Percentiles rank a stretch among this genome's conserved stretches.
These are phyloP conservation scores for Iberis amara DNA, from an alignment of 441 rosid species.

Conservation along the genomic window DNA sequence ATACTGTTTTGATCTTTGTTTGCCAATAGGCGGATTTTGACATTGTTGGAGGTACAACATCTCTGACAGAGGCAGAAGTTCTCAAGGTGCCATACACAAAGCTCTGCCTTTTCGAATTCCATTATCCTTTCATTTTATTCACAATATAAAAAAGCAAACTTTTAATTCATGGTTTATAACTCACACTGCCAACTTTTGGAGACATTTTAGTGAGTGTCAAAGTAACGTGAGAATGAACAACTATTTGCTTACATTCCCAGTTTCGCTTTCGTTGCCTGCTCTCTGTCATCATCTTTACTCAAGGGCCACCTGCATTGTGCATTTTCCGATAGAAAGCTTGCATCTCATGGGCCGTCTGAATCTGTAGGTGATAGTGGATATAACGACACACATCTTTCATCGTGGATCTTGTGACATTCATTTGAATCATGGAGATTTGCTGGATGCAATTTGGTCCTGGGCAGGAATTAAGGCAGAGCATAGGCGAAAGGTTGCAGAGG, in stretches of 20 bases:
- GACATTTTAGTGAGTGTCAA: conserved; percentile 4
- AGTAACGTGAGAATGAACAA: neutral
- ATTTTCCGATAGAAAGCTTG: conserved; percentile 6
- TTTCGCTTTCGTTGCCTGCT: conserved; percentile 4
- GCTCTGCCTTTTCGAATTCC: conserved; percentile 2
- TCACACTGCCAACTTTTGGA: conserved; percentile 4
- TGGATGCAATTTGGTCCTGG: conserved; percentile 96
- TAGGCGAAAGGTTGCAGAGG: conserved; percentile 91
- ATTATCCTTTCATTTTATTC: neutral
- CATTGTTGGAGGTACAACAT: conserved; percentile 81
- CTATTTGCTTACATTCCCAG: conserved; percentile 2
- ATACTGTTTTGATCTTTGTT: conserved; percentile 20
- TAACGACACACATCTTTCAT: conserved; percentile 49
- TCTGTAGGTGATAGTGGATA: conserved; percentile 70
- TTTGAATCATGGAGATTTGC: conserved; percentile 85
- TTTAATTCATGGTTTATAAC: neutral
- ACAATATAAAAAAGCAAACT: neutral
- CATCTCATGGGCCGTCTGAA: conserved; percentile 7
- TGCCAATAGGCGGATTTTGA: conserved; percentile 85
- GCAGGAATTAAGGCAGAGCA: conserved; percentile 82
- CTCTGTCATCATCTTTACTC: conserved; percentile 8
- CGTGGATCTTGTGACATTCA: conserved; percentile 73
- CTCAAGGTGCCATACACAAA: conserved; percentile 53
- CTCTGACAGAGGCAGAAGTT: conserved; percentile 87
- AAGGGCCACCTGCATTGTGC: conserved; percentile 1